These are phyloP conservation scores for Nakazawaea ishiwadae DNA, from an alignment of 805 yeast genomes.

Conservation along the genomic window DNA sequence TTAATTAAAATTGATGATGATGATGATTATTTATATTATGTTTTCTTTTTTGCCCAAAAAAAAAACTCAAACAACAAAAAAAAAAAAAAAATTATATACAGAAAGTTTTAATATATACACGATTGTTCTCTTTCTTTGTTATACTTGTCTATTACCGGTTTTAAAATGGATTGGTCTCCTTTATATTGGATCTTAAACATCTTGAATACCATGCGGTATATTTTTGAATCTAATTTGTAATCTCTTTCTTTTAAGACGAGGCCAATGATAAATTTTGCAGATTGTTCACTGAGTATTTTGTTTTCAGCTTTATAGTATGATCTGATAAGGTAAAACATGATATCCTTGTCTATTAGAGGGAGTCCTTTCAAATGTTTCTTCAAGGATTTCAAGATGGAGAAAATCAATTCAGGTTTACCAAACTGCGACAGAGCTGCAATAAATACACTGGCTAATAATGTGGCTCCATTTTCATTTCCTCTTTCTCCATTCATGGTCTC, in stretches of 20 bases:
- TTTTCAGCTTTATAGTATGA: constrained; percentile 1
- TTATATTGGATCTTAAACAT: background rate
- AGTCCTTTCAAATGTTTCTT: background rate
- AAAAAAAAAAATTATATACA: background rate
- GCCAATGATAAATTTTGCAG: constrained; percentile 4
- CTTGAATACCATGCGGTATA: background rate
- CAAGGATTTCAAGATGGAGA: background rate
- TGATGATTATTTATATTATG: background rate
- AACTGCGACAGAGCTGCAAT: background rate
- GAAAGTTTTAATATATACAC: background rate
- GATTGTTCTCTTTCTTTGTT: no score
- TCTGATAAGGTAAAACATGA: constrained; percentile 5
- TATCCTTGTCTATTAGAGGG: background rate
- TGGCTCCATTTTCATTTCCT: background rate
- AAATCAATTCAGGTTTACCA: constrained; percentile 3
- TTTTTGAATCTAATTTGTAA: background rate
- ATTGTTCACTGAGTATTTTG: background rate
- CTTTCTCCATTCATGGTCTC: background rate
- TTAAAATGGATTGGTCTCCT: background rate
- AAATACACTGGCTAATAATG: constrained; percentile 3
- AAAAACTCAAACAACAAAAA: no score
- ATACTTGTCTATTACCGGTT: background rate
- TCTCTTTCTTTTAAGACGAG: background rate
- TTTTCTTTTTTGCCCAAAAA: background rate
- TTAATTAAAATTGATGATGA: no score